Evolutionary conservation across 2,329 filamentous ascomycete species (phyloP).

Genomic region (Penicillium freii): DNA sequence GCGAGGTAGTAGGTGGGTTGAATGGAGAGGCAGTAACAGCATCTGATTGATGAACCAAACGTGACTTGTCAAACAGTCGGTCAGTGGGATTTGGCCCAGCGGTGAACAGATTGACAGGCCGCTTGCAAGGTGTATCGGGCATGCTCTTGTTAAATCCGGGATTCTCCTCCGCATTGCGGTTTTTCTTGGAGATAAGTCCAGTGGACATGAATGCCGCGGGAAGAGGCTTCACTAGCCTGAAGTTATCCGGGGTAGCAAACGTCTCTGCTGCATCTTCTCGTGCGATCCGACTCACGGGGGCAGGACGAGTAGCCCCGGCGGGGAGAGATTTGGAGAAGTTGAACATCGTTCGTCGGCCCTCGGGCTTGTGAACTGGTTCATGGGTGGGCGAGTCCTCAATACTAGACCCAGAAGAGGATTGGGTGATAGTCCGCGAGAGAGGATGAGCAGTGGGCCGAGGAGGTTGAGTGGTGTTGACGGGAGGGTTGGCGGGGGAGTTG

Average conservation of each 20-base stretch:
- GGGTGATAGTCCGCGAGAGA: conserved; percentile 79
- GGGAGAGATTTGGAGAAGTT: conserved; percentile 76
- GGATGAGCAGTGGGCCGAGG: conserved; percentile 64
- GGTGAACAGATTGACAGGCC: conserved; percentile 68
- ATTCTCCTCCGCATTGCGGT: conserved; percentile 71
- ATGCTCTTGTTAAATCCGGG: conserved; percentile 62
- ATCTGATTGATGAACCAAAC: conserved; percentile 69
- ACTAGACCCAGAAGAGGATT: conserved; percentile 80
- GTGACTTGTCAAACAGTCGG: conserved; percentile 60
- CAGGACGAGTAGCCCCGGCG: conserved; percentile 59
- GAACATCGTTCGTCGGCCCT: conserved; percentile 52
- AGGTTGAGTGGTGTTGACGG: conserved; percentile 30
- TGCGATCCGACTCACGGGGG: conserved; percentile 41
- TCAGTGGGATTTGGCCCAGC: conserved; percentile 59
- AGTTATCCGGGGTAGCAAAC: conserved; percentile 73
- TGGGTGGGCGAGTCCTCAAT: conserved; percentile 71
- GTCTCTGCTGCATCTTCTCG: conserved; percentile 53
- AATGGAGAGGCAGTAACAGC: conserved; percentile 80
- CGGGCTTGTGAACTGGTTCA: conserved; percentile 55
- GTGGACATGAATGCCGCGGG: conserved; percentile 91
- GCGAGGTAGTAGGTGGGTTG: conserved; percentile 59
- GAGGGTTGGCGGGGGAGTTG: conserved; percentile 20
- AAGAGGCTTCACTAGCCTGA: conserved; percentile 72
- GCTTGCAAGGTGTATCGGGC: conserved; percentile 96
- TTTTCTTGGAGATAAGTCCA: conserved; percentile 91